Evolutionary conservation across 306 rosid genomes (phyloP).

Genomic region (Cicer yamashitae): DNA sequence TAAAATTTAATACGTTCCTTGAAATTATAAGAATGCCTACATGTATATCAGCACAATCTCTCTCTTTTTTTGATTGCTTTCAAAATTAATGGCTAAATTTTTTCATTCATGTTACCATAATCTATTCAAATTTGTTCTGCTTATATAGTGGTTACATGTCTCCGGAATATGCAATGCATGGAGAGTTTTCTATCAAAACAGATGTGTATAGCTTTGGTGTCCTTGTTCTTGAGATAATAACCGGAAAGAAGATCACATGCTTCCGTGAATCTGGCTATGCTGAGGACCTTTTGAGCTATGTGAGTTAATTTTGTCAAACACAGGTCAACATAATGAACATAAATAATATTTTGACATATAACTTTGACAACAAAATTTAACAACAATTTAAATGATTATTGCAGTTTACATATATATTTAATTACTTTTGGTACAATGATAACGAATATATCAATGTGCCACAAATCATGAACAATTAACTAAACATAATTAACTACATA

Average conservation of each 20-base stretch:
- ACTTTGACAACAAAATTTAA: too few species aligned
- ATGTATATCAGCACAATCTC: background rate
- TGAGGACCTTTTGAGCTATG: conserved; percentile 46
- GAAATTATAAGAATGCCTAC: background rate
- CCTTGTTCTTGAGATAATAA: conserved; percentile 52
- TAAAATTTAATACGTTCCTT: background rate
- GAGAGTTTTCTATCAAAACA: conserved; percentile 42
- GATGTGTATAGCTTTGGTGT: conserved; percentile 56
- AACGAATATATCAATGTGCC: too few species aligned
- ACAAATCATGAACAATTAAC: too few species aligned
- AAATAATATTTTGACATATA: too few species aligned
- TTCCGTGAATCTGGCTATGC: conserved; percentile 42
- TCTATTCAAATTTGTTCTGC: background rate
- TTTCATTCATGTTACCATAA: background rate
- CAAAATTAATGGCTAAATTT: background rate
- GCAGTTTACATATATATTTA: too few species aligned
- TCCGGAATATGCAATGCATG: conserved; percentile 52
- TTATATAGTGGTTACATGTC: conserved; percentile 55
- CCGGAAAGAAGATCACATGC: conserved; percentile 44
- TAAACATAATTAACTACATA: too few species aligned
- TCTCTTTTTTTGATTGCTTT: background rate
- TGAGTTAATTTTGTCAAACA: conserved; percentile 29
- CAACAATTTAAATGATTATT: too few species aligned
- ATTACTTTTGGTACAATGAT: too few species aligned
- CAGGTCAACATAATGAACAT: background rate